Evolutionary conservation across 306 rosid genomes (phyloP).

Genomic region (Pterocarpus santalinus): DNA sequence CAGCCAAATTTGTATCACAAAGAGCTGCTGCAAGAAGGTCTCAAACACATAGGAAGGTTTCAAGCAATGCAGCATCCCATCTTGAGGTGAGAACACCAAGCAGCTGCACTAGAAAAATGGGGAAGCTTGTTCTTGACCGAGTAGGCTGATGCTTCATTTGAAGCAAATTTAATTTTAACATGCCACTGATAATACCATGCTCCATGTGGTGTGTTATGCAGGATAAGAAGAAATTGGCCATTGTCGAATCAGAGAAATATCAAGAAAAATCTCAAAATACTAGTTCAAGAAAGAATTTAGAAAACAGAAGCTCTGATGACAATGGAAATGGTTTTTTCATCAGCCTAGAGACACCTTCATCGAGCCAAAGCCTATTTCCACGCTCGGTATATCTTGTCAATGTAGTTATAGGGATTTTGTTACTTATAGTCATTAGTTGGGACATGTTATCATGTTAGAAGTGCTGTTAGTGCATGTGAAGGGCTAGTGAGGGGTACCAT

Average conservation of each 20-base stretch:
- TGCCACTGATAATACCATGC: slow-evolving; percentile 12
- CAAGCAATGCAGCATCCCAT: slow-evolving; percentile 17
- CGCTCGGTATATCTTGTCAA: slow-evolving; percentile 50
- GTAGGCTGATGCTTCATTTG: slow-evolving; percentile 24
- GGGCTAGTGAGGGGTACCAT: background rate
- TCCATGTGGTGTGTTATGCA: slow-evolving; percentile 48
- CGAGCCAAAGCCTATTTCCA: slow-evolving; percentile 45
- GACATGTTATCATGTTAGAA: slow-evolving; percentile 49
- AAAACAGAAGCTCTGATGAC: slow-evolving; percentile 33
- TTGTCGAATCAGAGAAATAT: slow-evolving; percentile 8
- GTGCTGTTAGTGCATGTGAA: slow-evolving; percentile 36
- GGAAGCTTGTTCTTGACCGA: slow-evolving; percentile 25
- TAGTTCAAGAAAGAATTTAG: slow-evolving; percentile 6
- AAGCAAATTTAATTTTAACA: slow-evolving; percentile 12
- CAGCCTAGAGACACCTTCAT: slow-evolving; percentile 41
- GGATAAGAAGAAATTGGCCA: slow-evolving; percentile 41
- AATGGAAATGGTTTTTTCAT: slow-evolving; percentile 44
- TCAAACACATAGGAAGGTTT: slow-evolving; percentile 41
- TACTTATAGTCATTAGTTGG: slow-evolving; percentile 47
- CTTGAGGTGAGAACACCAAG: slow-evolving; percentile 59
- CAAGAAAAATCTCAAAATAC: slow-evolving; percentile 35
- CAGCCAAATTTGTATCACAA: slow-evolving; percentile 12
- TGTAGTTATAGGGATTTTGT: slow-evolving; percentile 36
- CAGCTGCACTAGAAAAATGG: slow-evolving; percentile 8
- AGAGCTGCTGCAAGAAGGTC: slow-evolving; percentile 43